Evolutionary conservation across 208 protist species (phyloP), one percentile per base, ranked within the genome.

Genomic region (Leishmania arabica): DNA sequence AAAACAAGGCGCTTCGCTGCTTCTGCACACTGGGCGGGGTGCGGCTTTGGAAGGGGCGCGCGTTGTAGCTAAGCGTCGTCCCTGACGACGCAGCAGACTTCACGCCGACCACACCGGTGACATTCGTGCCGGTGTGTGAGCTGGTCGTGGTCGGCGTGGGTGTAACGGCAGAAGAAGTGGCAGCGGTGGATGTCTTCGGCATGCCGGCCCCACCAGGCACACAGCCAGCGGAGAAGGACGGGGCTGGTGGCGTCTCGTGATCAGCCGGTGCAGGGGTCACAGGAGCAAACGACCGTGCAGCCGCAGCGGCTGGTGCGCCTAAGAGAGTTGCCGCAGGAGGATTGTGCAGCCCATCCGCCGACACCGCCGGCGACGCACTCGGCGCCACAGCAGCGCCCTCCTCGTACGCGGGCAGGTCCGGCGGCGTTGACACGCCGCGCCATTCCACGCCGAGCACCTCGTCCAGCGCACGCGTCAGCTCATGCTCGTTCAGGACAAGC

Each of bases 381-480:
- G 45, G 68, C 53, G 74, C 40, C 40, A 64, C 45, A 31, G 56
- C 47, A 51, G 40, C 34, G 3, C 37, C 74, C 70, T 75, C 47
- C 56, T 37, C 74, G 37, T 49, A 7, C 2, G 34, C 37, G 5
- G 17, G 54, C 56, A 31, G 31, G 17, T 47, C 34, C 51, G n/a
- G n/a, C 24, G 71, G n/a, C n/a, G 31, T 58, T 24, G 71, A 76
- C 31, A 15, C 54, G 40, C 54, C 40, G 3, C 87, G 87, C 92
- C 89, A 93, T 34, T 86, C 84, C 54, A 47, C 53, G 2, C 90
- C 89, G 34, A 94, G 80, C 19, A 73, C 40, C 6, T 69, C 81
- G 69, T 91, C 85, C 40, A 94, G 68, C 6, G 79, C 71, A 42
- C n/a, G n/a, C 13, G 70, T 71, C n/a, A 94, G n/a, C 85, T 94